Base-by-base conservation (phyloP, 495 filamentous ascomycete genomes). In the Xylaria venustula region DNA sequence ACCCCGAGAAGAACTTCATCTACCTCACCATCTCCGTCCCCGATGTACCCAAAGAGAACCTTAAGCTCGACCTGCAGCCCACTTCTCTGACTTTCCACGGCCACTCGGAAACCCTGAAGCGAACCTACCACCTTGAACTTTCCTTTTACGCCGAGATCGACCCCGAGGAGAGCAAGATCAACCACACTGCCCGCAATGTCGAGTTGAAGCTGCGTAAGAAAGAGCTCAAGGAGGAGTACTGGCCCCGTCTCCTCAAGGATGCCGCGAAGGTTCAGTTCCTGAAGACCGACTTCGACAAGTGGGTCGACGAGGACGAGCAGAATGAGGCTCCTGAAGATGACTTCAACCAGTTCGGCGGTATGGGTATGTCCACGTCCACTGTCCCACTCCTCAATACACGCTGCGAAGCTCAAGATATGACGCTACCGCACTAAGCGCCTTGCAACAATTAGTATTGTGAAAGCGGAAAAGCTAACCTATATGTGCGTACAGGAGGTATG, bases 201-300 rank as follows among this genome's bases (percentile, higher is more conserved):
- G 90, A 95, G 80, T 75, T 98, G 67, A 88, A 94, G 69, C 83
- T 98, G 77, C 84, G 88, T 74, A 98, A 98, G 90, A 97, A 97
- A 88, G 92, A 95, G 66, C 81, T 92, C 28, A 89, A 90, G 75
- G 81, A 87, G 60, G 90, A 91, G 69, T 98, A 87, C 83, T 98
- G 94, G 94, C 94, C 94, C 40, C 86, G 94, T 65, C 83, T 98
- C 58, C 79, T 96, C 70, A 96, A 97, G 87, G 89, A 91, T 25
- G 75, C 76, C 37, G 88, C 91, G 85, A 97, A 90, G 83, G 71
- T 88, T 53, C 94, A 98, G 81, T 98, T 94, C 86, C 76, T 98
- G 69, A 97, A 96, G 90, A 98, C 94, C 66, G 88, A 98, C 76
- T 98, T 98, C 69, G 91, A 97, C 78, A 98, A 98, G 92, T 98